Evolutionary conservation across 441 rosid genomes (phyloP).

Genomic region (Gossypium gossypioides): DNA sequence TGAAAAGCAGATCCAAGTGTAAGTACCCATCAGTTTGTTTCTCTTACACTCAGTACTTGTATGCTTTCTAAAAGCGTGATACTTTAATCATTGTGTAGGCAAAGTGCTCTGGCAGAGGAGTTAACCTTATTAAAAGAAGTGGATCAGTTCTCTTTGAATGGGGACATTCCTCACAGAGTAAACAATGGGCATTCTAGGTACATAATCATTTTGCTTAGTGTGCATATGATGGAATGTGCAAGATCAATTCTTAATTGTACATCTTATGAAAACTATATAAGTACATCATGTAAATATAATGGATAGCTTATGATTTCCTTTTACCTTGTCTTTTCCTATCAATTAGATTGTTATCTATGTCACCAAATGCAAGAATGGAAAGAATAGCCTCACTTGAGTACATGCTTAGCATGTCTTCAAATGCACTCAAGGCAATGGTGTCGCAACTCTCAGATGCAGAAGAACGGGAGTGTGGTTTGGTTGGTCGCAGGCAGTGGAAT

Average conservation of each 20-base stretch:
- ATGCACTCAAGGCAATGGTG: slow-evolving; percentile 49
- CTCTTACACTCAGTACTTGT: slow-evolving; percentile 12
- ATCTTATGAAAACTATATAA: slow-evolving; percentile 1
- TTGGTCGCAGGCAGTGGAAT: slow-evolving; percentile 53
- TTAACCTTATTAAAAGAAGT: slow-evolving; percentile 42
- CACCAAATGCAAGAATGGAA: slow-evolving; percentile 48
- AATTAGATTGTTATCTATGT: slow-evolving; percentile 39
- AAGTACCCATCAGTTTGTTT: slow-evolving; percentile 21
- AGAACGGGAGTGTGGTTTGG: slow-evolving; percentile 45
- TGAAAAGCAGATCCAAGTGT: slow-evolving; percentile 62
- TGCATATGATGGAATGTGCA: not conserved
- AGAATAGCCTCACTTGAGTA: slow-evolving; percentile 51
- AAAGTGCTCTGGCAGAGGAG: slow-evolving; percentile 53
- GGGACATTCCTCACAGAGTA: slow-evolving; percentile 31
- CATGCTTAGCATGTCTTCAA: slow-evolving; percentile 57
- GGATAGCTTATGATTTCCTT: slow-evolving; percentile 14
- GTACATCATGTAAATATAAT: not conserved
- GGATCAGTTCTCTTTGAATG: slow-evolving; percentile 34
- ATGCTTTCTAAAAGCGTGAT: slow-evolving; percentile 4
- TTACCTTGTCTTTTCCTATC: slow-evolving; percentile 17
- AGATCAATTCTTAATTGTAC: not conserved
- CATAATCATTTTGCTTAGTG: not conserved
- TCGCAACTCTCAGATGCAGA: slow-evolving; percentile 69
- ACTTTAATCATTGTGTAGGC: slow-evolving; percentile 23
- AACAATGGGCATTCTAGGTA: slow-evolving; percentile 48